phyloP scores from a whole-genome alignment of 108 stramenopile species.

The Cyclotella cryptica region DNA sequence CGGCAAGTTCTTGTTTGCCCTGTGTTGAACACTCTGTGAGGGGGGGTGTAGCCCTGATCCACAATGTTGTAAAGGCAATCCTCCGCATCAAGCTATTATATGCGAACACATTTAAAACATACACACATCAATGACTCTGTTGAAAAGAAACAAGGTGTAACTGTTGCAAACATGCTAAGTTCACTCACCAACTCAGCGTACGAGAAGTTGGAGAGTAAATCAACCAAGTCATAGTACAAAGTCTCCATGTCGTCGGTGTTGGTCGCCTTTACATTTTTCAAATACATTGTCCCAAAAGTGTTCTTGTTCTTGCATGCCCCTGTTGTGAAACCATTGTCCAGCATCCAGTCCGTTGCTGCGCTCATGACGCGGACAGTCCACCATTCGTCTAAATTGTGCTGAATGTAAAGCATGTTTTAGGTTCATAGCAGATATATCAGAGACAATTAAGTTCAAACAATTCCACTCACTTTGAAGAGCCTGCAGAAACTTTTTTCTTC shows the following conservation, averaged over 20 bases:
- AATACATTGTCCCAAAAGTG: conserved; percentile 1
- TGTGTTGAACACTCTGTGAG: not conserved
- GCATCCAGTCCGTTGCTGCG: conserved; percentile 21
- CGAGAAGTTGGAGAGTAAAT: not conserved
- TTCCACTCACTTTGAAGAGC: conserved; percentile 7
- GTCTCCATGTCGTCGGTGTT: not conserved
- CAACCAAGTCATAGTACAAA: conserved; percentile 6
- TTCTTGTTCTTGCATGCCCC: conserved; percentile 14
- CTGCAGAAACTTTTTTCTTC: conserved; percentile 9
- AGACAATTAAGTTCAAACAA: not conserved
- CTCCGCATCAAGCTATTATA: conserved; percentile 16
- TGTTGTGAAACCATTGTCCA: conserved; percentile 9
- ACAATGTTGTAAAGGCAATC: conserved; percentile 6
- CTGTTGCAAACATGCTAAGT: too few relatives aligned
- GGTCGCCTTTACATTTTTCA: not conserved
- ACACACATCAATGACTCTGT: too few relatives aligned
- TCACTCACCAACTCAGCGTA: conserved; percentile 17
- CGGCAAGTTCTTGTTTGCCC: conserved; percentile 6
- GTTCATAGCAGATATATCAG: not conserved
- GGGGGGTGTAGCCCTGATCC: not conserved
- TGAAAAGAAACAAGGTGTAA: too few relatives aligned
- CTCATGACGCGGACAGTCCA: conserved; percentile 3
- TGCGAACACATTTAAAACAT: not conserved
- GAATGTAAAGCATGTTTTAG: not conserved
- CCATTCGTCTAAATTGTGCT: conserved; percentile 8